phyloP scores from a whole-genome alignment of 2,329 filamentous ascomycete species.

The Dichotomopilus funicola region DNA sequence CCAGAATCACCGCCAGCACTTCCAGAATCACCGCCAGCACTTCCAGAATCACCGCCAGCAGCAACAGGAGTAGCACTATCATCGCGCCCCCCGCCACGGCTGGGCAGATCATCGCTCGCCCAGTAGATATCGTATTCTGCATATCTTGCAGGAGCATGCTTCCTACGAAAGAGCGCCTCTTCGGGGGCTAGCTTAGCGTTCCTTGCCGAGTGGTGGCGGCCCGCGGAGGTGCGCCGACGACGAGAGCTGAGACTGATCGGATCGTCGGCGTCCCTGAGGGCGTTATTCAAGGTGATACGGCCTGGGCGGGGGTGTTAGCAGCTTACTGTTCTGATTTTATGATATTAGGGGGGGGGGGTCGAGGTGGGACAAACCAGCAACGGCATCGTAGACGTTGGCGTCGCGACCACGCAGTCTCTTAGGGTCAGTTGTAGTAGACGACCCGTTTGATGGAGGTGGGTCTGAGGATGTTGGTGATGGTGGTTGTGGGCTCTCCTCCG shows the following conservation, averaged over 20 bases:
- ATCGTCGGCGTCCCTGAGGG: constrained; percentile 21
- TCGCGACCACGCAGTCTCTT: constrained; percentile 17
- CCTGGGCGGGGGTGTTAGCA: constrained; percentile 22
- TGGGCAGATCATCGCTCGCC: constrained; percentile 51
- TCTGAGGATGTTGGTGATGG: background rate
- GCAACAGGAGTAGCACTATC: no score
- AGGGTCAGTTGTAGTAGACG: background rate
- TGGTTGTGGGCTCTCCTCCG: constrained; percentile 12
- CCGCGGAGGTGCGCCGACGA: constrained; percentile 8
- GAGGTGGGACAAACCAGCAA: constrained; percentile 49
- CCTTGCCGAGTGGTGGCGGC: constrained; percentile 24
- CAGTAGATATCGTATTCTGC: constrained; percentile 67
- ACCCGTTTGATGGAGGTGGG: background rate
- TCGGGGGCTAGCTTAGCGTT: constrained; percentile 53
- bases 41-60: no score
- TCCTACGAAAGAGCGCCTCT: constrained; percentile 61
- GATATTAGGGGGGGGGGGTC: background rate
- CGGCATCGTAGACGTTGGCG: constrained; percentile 64
- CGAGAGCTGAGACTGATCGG: constrained; percentile 4
- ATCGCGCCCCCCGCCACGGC: constrained; percentile 28
- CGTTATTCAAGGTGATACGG: constrained; percentile 30
- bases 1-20: no score
- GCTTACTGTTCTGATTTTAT: no score
- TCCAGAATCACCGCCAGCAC: no score
- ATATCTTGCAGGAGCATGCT: constrained; percentile 59